Evolutionary conservation across 257 asterid species (phyloP), one percentile per base, ranked within the genome.

Genomic region (Thymus mandschuricus): DNA sequence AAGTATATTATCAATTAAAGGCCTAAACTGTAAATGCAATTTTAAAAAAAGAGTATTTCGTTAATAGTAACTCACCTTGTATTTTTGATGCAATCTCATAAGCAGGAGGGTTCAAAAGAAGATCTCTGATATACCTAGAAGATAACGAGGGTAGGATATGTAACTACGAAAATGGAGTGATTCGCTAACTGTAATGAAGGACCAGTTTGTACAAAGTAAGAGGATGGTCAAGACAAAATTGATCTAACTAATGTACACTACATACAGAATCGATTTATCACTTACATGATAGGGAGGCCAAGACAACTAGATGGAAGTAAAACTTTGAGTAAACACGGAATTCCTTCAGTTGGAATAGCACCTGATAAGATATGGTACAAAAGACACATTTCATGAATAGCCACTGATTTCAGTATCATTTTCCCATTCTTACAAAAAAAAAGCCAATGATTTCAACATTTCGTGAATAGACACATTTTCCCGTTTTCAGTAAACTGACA

Each of bases 341-440:
- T 94, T 76, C 99, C 99, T 82, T 94, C 99, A 29, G 98, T 94
- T 75, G 97, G 99, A 78, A 94, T 85, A 79, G 95, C 98, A 74
- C 99, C 99, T 94, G 75, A 70, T 64, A 64, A 64, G 40, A 80
- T 48, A 64, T 40, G 66, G 52, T 29, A 66, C 40, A 51, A 51
- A 62, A 70, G 58, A 44, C 66, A 74, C 43, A 58, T 27, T 64
- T 10, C 3, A 8, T 44, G 10, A 34, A 56, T 57, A 60, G 50
- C 65, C 10, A 54, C 52, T 12, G 31, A 29, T 29, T 43, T 38
- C 4, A 38, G 41, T 38, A 38, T 38, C 52, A 46, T 49, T 5
- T 10, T 43, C 21, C 21, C 34, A 12, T 59, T 49, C 11, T n/a
- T 45, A 43, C 10, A 2, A 62, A 21, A 64, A 66, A 38, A 38